Evolutionary conservation across 768 basidiomycete genomes (phyloP), one percentile per base, ranked within the genome.

Genomic region (Tulasnella sp.): DNA sequence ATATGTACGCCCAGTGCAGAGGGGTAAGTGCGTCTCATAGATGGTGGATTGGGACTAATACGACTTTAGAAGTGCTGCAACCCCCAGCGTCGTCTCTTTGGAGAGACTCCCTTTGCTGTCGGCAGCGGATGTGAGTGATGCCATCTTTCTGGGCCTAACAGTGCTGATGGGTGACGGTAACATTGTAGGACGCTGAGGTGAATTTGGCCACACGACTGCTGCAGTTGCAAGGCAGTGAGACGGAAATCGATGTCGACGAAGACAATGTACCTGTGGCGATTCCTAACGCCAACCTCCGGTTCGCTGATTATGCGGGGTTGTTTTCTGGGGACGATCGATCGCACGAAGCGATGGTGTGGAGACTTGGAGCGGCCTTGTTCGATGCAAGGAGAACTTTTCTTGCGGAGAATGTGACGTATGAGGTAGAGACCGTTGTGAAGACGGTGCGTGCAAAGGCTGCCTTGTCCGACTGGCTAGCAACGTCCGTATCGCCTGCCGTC

Each of bases 311-410:
- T 65, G 74, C 77, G 4, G 69, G 77, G 7, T 71, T 88, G 19
- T 89, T 90, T 67, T 76, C 82, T 5, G 69, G 79, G 4, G 79
- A 80, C 21, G 86, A 94, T 63, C 72, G 73, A 6, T 79, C 84
- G 0, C 78, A 78, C 61, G 84, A 90, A 63, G 86, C 90, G 0
- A 76, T 76, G 6, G 68, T 97, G 35, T 97, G 92, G 73, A 82
- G 85, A n/a, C 80, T 98, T 0, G 92, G 88, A 2, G 77, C 77
- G 17, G 87, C 88, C 0, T 73, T 99, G 0, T 99, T 97, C 65
- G 96, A 98, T 69, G 77, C 78, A 17, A 77, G 94, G 46, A 77
- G 85, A 61, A 77, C 87, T 29, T 72, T 73, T 14, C 71, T 93
- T 0, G 75, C 73, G 19, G 70, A 70, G 19, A 69, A 74, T 6